A percentile compares a stretch with the other conserved stretches of the same genome.
These are phyloP conservation scores for Chernovozyma aurita DNA, from an alignment of 1,139 yeast species.

Conservation along the genomic window DNA sequence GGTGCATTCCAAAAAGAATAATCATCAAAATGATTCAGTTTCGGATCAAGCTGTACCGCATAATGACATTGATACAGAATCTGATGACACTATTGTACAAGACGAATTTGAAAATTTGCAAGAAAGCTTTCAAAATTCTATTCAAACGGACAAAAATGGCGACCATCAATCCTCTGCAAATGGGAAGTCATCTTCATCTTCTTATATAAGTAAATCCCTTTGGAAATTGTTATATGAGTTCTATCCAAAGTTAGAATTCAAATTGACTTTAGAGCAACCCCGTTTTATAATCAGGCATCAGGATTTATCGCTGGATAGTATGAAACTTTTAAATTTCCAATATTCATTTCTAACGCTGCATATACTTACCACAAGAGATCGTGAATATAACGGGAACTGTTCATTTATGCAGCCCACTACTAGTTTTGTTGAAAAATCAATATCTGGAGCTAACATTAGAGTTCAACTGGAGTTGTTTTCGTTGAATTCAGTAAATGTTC, in stretches of 20 bases:
- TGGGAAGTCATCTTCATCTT: not conserved
- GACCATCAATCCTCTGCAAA: not conserved
- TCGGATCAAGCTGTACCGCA: not conserved
- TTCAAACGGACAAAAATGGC: constrained; percentile 12
- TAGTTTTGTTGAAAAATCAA: constrained; percentile 25
- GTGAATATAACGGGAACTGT: constrained; percentile 35
- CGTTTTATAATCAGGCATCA: constrained; percentile 30
- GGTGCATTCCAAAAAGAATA: constrained; percentile 18
- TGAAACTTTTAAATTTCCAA: constrained; percentile 30
- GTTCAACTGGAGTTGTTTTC: constrained; percentile 17
- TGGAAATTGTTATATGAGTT: constrained; percentile 33
- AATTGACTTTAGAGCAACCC: constrained; percentile 43
- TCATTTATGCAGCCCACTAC: constrained; percentile 32
- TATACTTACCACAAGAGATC: constrained; percentile 27
- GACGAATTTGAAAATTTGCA: not conserved
- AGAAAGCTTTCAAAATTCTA: not conserved
- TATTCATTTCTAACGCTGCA: constrained; percentile 38
- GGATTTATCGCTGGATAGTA: constrained; percentile 16
- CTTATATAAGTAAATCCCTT: constrained; percentile 10
- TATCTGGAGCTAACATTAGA: constrained; percentile 1
- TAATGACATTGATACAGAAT: constrained; percentile 16
- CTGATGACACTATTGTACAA: constrained; percentile 20
- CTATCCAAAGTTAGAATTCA: constrained; percentile 40
- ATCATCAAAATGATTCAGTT: constrained; percentile 10
- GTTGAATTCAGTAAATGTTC: constrained; percentile 19